A percentile compares a stretch with the other conserved stretches of the same genome.
Conservation (phyloP, 345 rosid genomes). For the Eucalyptus cloeziana region DNA sequence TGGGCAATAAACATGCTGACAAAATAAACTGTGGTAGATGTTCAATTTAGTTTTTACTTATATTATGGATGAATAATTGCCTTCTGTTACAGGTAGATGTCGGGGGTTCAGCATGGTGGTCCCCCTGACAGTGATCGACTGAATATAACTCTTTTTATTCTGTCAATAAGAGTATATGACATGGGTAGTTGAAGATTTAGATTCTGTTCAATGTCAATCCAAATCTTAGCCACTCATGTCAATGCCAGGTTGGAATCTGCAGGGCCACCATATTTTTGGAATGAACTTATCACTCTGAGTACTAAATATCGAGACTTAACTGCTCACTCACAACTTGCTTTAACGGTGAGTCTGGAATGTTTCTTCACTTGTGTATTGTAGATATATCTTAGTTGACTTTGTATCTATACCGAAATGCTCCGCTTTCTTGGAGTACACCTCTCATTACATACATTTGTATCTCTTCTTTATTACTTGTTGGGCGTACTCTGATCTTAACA, state of each 20-base stretch:
- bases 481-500: not conserved
- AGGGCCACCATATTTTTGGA: conserved; percentile 78
- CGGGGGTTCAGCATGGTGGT: not conserved
- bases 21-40: not conserved
- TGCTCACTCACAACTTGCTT: conserved; percentile 74
- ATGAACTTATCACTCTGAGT: conserved; percentile 70
- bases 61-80: not conserved
- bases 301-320: conserved; percentile 83
- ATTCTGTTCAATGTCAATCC: not conserved
- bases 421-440: not conserved
- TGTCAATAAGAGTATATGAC: not conserved
- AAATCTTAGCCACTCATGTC: not conserved
- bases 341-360: conserved; percentile 39
- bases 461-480: not conserved
- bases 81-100: not conserved
- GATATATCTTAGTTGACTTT: not conserved
- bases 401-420: not conserved
- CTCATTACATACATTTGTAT: not conserved
- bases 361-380: not conserved
- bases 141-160: not conserved
- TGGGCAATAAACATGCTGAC: not conserved
- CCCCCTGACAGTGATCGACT: not conserved
- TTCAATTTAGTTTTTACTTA: not conserved
- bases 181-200: not conserved
- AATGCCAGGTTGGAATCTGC: conserved; percentile 59